Percentiles rank a stretch among this genome's conserved stretches.
Evolutionary conservation across 176 grass and related monocot species (phyloP).

Genomic region (Lolium multiflorum): DNA sequence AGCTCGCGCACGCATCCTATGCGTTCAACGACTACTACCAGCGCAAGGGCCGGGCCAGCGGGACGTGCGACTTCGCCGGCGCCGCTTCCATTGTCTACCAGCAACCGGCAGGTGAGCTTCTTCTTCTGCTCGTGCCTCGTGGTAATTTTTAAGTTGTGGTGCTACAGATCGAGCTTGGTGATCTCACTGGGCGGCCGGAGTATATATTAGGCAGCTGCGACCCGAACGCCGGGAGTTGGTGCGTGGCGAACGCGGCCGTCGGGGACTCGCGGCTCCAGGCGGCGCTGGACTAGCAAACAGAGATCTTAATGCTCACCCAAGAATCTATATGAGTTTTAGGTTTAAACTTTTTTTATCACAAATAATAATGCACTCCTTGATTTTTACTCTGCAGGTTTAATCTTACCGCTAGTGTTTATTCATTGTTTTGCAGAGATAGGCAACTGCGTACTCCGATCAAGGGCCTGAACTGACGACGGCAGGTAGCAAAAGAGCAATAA

Average conservation of each 20-base stretch:
- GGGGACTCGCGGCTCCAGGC: constrained; percentile 14
- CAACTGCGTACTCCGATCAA: constrained; percentile 34
- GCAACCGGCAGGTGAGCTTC: too few relatives aligned
- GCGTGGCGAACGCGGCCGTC: constrained; percentile 47
- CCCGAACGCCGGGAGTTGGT: constrained; percentile 33
- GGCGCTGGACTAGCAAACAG: constrained; percentile 1
- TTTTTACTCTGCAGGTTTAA: background rate
- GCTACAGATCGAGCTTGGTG: too few relatives aligned
- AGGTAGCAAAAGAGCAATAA: background rate
- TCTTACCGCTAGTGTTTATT: background rate
- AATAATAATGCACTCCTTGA: background rate
- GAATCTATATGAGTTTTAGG: background rate
- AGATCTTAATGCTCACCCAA: background rate
- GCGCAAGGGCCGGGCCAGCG: constrained; percentile 10
- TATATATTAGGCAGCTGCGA: background rate
- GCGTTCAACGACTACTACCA: constrained; percentile 63
- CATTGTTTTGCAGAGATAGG: constrained; percentile 44
- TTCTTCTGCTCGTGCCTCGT: too few relatives aligned
- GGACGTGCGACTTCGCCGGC: background rate
- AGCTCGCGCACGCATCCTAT: constrained; percentile 54
- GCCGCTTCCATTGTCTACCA: constrained; percentile 2
- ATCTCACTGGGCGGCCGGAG: background rate
- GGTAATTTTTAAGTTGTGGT: too few relatives aligned
- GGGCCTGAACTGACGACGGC: background rate
- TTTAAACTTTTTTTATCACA: background rate